Base-by-base conservation (phyloP, 768 basidiomycete species). In the Baorangia bicolor region DNA sequence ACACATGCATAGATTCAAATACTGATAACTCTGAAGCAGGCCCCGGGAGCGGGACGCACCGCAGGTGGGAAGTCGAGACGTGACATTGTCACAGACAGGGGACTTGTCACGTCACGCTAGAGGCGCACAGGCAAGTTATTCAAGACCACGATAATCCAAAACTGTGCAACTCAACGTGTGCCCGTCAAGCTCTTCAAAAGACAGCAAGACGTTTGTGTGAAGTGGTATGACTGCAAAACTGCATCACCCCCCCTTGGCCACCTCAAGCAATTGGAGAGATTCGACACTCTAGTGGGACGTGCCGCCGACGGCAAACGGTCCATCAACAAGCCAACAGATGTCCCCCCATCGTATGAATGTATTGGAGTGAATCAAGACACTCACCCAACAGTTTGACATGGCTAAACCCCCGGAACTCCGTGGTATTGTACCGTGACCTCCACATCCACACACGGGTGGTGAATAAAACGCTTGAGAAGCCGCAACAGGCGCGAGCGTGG, bases 301-400 rank as follows among this genome's bases (percentile, higher is more conserved):
- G 33, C 21, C 30, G 12, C 51, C 27, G 50, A 42, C 20, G 23
- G 41, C 53, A 21, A 56, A 48, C 27, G 16, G 37, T 51, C 49
- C 35, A 33, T 48, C 48, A 45, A 54, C 49, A 4, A 49, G 41
- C 46, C 49, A 41, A 50, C 13, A 52, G 45, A 56, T 64, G 58
- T 64, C 55, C 68, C 67, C 66, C 54, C 49, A n/a, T 35, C 58
- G 42, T 49, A 59, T 69, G 62, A 60, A 58, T 57, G 56, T 55
- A 53, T 57, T 57, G 37, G 64, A 69, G 64, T 69, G 67, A 69
- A 59, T 47, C 67, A 69, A 71, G 64, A 67, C 69, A 66, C 68
- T 69, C 69, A 64, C 69, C 28, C 46, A 37, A 51, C 49, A 42
- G 58, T 58, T 12, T 69, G 57, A 64, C 56, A 37, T 41, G 57